These are phyloP conservation scores for Ascosphaera apis DNA, from an alignment of 2,329 filamentous ascomycete genomes.

Conservation along the genomic window DNA sequence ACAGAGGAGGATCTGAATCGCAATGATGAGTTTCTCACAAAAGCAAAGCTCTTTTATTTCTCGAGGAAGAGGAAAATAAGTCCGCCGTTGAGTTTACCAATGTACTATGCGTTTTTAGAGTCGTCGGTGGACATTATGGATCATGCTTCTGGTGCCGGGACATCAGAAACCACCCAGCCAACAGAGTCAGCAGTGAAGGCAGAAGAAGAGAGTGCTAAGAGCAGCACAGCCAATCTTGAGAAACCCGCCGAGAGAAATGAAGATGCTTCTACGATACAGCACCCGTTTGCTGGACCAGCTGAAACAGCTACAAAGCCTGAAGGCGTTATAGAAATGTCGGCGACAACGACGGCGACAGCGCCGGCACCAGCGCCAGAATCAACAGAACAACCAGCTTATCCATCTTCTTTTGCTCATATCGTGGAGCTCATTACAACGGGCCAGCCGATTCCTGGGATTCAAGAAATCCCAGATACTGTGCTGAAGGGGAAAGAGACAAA, in stretches of 20 bases:
- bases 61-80: slow-evolving; percentile 15
- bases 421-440: slow-evolving; percentile 66
- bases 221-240: too few species aligned
- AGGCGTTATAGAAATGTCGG: slow-evolving; percentile 1
- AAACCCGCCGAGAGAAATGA: too few species aligned
- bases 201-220: not conserved
- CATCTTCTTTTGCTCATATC: slow-evolving; percentile 63
- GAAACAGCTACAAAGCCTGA: slow-evolving; percentile 3
- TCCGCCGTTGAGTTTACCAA: slow-evolving; percentile 8
- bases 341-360: slow-evolving; percentile 3
- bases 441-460: slow-evolving; percentile 66
- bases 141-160: slow-evolving; percentile 6
- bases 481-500: slow-evolving; percentile 43
- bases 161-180: slow-evolving; percentile 7
- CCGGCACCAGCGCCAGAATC: slow-evolving; percentile 3
- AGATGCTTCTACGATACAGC: too few species aligned
- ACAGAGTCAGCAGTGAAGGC: not conserved
- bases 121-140: slow-evolving; percentile 6
- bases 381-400: slow-evolving; percentile 42
- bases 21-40: slow-evolving; percentile 20
- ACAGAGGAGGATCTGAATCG: slow-evolving; percentile 17
- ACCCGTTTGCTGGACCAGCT: too few species aligned
- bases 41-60: slow-evolving; percentile 26
- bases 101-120: slow-evolving; percentile 5
- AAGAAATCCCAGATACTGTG: slow-evolving; percentile 62